Evolutionary conservation across 1,139 yeast genomes (phyloP), one percentile per base, ranked within the genome.

Genomic region (Blastobotrys niveus): DNA sequence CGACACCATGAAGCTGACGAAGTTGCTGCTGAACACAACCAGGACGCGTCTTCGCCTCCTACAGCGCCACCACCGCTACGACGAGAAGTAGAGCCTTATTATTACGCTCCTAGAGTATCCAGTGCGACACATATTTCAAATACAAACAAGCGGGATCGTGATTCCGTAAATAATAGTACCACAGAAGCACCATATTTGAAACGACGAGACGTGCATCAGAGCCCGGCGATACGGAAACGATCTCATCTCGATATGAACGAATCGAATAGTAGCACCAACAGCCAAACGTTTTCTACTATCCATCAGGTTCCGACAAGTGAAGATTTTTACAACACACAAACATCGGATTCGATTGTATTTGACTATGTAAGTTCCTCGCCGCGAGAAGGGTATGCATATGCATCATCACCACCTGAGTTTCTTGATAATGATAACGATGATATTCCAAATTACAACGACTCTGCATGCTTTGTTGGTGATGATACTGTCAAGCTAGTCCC

Each of bases 291-390:
- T n/a, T n/a, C n/a, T n/a, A n/a, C n/a, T n/a, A n/a, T n/a, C n/a
- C n/a, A n/a, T n/a, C n/a, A 29, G 10, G 37, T 14, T 10, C 24
- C 25, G 5, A 34, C 25, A 7, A 34, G 39, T 18, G 43, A 40
- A 6, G 43, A 40, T 27, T 40, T 40, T 19, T n/a, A 14, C 18
- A 5, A 17, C 15, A 15, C 34, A 4, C 35, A 38, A 25, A 40
- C 43, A 2, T 40, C 43, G 6, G 43, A 40, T 14, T 34, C 39
- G 2, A 39, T 40, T 21, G n/a, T 25, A 6, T 40, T 17, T n/a
- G 43, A 34, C 8, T 10, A 21, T 8, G 24, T 35, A 2, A 40
- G 43, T 26, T 40, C 43, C 3, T 25, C 43, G n/a, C 34, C 39
- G 7, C 32, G 22, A 10, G n/a, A n/a, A n/a, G n/a, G n/a, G n/a